These are phyloP conservation scores for Candida qinlingensis DNA, from an alignment of 805 yeast species.

Conservation along the genomic window DNA sequence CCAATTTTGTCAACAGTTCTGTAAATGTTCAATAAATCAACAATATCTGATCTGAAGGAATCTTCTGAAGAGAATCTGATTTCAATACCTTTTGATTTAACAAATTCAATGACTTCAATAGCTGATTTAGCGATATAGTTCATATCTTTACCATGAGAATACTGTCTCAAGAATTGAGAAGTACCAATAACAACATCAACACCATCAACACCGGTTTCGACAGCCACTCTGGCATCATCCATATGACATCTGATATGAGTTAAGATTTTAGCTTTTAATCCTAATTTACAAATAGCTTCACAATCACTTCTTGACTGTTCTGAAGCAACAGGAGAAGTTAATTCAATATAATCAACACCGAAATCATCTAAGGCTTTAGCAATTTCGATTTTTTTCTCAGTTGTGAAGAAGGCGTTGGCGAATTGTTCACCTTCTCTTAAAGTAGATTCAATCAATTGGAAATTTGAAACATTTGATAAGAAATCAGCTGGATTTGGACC, in stretches of 20 bases:
- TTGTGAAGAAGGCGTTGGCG: constrained; percentile 92
- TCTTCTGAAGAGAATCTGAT: constrained; percentile 96
- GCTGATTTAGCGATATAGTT: constrained; percentile 94
- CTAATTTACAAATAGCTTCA: constrained; percentile 97
- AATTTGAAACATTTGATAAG: constrained; percentile 80
- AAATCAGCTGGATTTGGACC: constrained; percentile 95
- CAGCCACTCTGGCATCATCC: constrained; percentile 98
- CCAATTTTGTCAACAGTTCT: constrained; percentile 96
- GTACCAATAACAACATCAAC: constrained; percentile 98
- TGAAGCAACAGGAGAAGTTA: constrained; percentile 96
- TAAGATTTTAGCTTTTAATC: constrained; percentile 89
- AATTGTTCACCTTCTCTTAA: constrained; percentile 98
- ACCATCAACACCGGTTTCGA: constrained; percentile 98
- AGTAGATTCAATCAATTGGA: constrained; percentile 92
- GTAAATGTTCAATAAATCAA: constrained; percentile 90
- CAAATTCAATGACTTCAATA: constrained; percentile 93
- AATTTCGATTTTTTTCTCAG: constrained; percentile 93
- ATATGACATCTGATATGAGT: constrained; percentile 98
- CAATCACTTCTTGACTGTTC: constrained; percentile 92
- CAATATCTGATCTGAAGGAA: constrained; percentile 94
- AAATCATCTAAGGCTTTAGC: constrained; percentile 96
- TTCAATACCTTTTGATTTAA: constrained; percentile 94
- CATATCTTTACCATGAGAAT: constrained; percentile 98
- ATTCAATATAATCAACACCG: constrained; percentile 96
- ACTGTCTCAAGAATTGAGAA: constrained; percentile 89